Percentiles rank a stretch among this genome's conserved stretches.
Conservation (phyloP, 768 basidiomycete genomes). For the Boletellus emodensis region DNA sequence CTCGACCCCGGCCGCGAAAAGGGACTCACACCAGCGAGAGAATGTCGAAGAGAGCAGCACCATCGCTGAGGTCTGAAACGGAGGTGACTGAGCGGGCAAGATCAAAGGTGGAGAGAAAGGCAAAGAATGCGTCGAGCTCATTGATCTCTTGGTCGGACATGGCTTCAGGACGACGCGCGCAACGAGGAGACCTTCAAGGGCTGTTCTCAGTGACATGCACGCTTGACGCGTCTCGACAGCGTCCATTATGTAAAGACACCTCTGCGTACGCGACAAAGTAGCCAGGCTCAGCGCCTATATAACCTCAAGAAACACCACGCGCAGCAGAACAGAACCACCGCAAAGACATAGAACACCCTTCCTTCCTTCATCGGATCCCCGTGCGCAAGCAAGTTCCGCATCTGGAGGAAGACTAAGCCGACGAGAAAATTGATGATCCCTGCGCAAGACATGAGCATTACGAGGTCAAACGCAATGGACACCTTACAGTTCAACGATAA, state of each 20-base stretch:
- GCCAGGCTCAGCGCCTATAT: slow-evolving; percentile 19
- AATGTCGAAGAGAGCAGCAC: slow-evolving; percentile 69
- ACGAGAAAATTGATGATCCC: slow-evolving; percentile 87
- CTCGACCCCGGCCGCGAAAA: neutral
- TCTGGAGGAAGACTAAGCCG: slow-evolving; percentile 78
- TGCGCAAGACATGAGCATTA: slow-evolving; percentile 25
- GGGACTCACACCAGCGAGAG: slow-evolving; percentile 67
- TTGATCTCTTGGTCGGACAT: slow-evolving; percentile 44
- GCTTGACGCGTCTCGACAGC: neutral
- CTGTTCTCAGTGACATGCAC: slow-evolving; percentile 1
- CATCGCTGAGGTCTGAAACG: slow-evolving; percentile 75
- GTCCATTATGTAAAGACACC: slow-evolving; percentile 22
- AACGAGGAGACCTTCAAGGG: slow-evolving; percentile 3
- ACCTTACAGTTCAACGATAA: slow-evolving; percentile 67
- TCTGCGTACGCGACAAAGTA: neutral
- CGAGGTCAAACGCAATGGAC: neutral
- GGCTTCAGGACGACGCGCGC: slow-evolving; percentile 2
- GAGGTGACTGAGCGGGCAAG: slow-evolving; percentile 60
- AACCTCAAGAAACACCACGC: slow-evolving; percentile 22
- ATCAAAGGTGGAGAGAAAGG: slow-evolving; percentile 73
- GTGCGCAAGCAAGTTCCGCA: slow-evolving; percentile 69
- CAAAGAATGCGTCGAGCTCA: slow-evolving; percentile 77
- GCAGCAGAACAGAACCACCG: slow-evolving; percentile 42
- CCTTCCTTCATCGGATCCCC: slow-evolving; percentile 64
- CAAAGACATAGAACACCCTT: slow-evolving; percentile 88